Base-by-base conservation (phyloP, 225 moss, liverwort and hornwort genomes). In the Takakia lepidozioides region DNA sequence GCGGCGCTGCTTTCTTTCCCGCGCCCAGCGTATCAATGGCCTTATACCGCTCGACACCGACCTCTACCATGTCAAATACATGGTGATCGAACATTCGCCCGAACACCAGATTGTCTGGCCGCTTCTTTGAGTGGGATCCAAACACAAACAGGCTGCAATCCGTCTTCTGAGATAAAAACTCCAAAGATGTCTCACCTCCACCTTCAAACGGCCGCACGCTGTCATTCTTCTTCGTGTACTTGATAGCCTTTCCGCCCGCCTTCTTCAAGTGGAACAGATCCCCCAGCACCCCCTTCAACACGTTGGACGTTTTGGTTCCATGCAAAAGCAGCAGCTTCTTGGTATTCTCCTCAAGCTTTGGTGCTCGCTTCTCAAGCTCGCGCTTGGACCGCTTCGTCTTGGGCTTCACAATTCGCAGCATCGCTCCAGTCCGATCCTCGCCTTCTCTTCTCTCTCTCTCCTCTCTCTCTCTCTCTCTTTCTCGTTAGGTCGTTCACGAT, bases 91-190 rank as follows among this genome's bases (percentile, higher is more conserved):
- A 98, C 87, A 90, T 90, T 21, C 95, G 76, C 21, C 95, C 95
- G 6, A 91, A 48, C 1, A 91, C 91, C 39, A 98, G 26, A 61
- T 98, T 98, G 54, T 81, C 65, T 1, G 91, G 91, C 8, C 95
- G 80, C 71, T 98, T 98, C 62, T 90, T 98, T 4, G 95, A 98
- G 56, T 91, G 91, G n/a, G 95, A 85, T 38, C 84, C 95, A 51
- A 87, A 91, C 47, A 62, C 87, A 49, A 91, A 91, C 15, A 91
- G 72, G 61, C 91, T 87, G 63, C 95, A 98, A 46, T 98, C 95
- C 14, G 90, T 86, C 59, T 87, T 98, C 60, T 85, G 84, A 3
- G 87, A 87, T 5, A 98, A 80, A 61, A 91, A 91, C 80, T 91
- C 91, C 11, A 98, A 61, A 11, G 98, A 75, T 0, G 87, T 85